Evolutionary conservation across 2,329 filamentous ascomycete genomes (phyloP), one percentile per base, ranked within the genome.

Genomic region (Trichoderma atrobrunneum): DNA sequence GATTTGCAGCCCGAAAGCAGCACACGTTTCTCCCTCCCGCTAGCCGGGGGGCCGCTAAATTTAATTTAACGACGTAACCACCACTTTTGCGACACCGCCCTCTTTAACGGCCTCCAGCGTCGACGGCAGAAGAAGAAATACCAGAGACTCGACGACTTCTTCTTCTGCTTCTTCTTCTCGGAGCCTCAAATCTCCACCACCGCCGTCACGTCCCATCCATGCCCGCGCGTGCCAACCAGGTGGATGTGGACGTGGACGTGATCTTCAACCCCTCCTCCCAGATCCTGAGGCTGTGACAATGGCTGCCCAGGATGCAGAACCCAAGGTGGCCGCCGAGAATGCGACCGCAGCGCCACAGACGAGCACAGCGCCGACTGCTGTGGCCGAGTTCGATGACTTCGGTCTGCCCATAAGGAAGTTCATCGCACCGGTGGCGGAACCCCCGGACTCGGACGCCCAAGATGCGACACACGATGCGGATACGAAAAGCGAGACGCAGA

Each of bases 361-460:
- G 18, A 75, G 73, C 77, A 79, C 78, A 76, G 75, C 80, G 80
- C 76, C 76, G 72, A 75, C 78, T 74, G 76, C 77, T 73, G 78
- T 54, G 39, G 28, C 78, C 64, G 88, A 91, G 77, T 82, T 90
- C 72, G 91, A 93, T 79, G 91, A 93, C 75, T 93, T 93, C 79
- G 91, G 91, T 65, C 82, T 93, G 74, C 91, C 91, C 21, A 86
- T 91, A 74, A 85, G 84, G 78, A 87, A 85, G 76, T 85, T 80
- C 77, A 76, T 80, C 76, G 81, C 79, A 69, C 80, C 82, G 32
- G 75, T 75, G 59, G 69, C 61, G 74, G 34, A 78, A n/a, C 51
- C 74, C 12, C 21, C 67, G 32, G 36, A 54, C 32, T 10, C 48
- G 59, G 60, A 28, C 39, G 26, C 28, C 11, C 26, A 67, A 54